A percentile compares a stretch with the other conserved stretches of the same genome.
These are phyloP conservation scores for Sporothrix phasma DNA, from an alignment of 2,329 filamentous ascomycete species.

Conservation along the genomic window DNA sequence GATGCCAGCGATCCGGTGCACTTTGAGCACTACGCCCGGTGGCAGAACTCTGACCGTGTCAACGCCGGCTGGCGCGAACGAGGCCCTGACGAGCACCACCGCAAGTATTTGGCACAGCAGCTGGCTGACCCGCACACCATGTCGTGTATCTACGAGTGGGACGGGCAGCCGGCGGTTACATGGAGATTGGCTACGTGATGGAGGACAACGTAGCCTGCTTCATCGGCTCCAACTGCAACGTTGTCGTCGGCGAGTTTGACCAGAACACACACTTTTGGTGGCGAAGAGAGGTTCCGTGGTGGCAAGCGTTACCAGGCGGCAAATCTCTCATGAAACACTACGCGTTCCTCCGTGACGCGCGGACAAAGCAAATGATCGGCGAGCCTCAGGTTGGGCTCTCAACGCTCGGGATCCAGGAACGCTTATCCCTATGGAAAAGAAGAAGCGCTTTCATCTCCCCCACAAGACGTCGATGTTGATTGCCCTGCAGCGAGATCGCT, in stretches of 20 bases:
- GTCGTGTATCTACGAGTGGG: slow-evolving; percentile 59
- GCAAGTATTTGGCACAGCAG: slow-evolving; percentile 57
- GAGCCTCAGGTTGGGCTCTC: slow-evolving; percentile 64
- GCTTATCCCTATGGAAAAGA: slow-evolving; percentile 61
- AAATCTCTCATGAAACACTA: slow-evolving; percentile 55
- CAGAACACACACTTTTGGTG: slow-evolving; percentile 50
- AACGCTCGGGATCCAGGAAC: slow-evolving; percentile 63
- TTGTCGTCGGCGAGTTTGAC: slow-evolving; percentile 41
- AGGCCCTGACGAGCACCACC: slow-evolving; percentile 64
- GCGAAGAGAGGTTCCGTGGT: slow-evolving; percentile 49
- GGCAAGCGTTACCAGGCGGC: slow-evolving; percentile 51
- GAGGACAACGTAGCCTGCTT: slow-evolving; percentile 41
- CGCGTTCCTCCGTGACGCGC: slow-evolving; percentile 50
- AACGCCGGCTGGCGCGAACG: slow-evolving; percentile 73
- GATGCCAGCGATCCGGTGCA: slow-evolving; percentile 54
- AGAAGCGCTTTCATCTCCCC: slow-evolving; percentile 62
- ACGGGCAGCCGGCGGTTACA: slow-evolving; percentile 63
- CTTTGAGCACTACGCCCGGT: slow-evolving; percentile 50
- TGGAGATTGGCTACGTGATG: slow-evolving; percentile 68
- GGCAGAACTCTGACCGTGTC: slow-evolving; percentile 78
- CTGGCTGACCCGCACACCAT: slow-evolving; percentile 64
- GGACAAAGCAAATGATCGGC: slow-evolving; percentile 48
- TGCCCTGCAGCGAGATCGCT: slow-evolving; percentile 54
- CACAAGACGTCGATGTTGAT: slow-evolving; percentile 62
- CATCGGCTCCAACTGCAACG: slow-evolving; percentile 41